phyloP scores from a whole-genome alignment of 169 alveolate species.

The Perkinsus olseni region DNA sequence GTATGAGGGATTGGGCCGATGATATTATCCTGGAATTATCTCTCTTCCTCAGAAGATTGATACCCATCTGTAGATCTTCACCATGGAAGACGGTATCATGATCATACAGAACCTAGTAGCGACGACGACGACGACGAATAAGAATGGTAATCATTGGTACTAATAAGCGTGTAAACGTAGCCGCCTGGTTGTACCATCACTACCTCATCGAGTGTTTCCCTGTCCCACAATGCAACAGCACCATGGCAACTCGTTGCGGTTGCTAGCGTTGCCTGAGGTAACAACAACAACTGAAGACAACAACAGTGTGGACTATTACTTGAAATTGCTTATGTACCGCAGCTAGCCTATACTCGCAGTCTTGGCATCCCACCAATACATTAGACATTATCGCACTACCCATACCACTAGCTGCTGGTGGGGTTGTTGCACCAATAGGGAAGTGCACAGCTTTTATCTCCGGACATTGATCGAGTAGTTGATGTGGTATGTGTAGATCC shows the following conservation, averaged over 20 bases:
- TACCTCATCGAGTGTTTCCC: background rate
- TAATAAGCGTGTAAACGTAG: too few species aligned
- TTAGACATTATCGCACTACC: background rate
- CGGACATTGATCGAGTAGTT: background rate
- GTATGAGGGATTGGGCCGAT: background rate
- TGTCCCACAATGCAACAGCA: background rate
- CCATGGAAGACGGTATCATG: background rate
- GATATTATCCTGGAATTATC: background rate
- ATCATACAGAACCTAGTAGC: too few species aligned
- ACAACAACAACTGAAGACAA: too few species aligned
- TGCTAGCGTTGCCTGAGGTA: background rate
- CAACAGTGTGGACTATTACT: background rate
- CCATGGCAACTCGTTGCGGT: background rate
- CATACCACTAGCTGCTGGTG: background rate
- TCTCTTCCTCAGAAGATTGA: background rate
- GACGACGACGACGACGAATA: too few species aligned
- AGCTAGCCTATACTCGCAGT: background rate
- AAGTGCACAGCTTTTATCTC: background rate
- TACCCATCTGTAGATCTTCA: background rate
- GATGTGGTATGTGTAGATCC: background rate
- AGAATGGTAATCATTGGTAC: too few species aligned
- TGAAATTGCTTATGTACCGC: background rate
- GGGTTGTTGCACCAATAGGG: background rate
- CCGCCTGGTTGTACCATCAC: too few species aligned
- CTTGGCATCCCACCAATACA: background rate